These are phyloP conservation scores for Acanthamoeba divionensis DNA, from an alignment of 208 protist genomes.

Conservation along the genomic window DNA sequence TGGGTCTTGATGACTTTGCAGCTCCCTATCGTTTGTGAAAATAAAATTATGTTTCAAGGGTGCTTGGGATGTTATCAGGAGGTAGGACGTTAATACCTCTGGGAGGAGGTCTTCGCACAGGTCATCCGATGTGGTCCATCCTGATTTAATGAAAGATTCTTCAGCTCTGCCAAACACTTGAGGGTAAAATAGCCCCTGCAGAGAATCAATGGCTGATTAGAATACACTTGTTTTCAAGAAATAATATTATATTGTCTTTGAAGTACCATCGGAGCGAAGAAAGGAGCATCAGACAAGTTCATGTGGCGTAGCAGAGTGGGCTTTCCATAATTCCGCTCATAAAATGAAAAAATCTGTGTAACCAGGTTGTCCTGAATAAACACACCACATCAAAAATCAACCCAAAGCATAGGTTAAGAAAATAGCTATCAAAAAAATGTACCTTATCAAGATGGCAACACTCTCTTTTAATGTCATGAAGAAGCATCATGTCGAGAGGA, in stretches of 20 bases:
- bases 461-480: slow-evolving; percentile 29
- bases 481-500: background rate
- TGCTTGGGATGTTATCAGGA: too few species aligned
- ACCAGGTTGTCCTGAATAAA: background rate
- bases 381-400: background rate
- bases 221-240: background rate
- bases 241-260: background rate
- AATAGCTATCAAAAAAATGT: background rate
- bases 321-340: background rate
- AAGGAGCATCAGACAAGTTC: background rate
- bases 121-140: too few species aligned
- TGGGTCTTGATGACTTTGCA: too few species aligned
- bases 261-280: slow-evolving; percentile 5
- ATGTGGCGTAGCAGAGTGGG: slow-evolving; percentile 5
- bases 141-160: too few species aligned
- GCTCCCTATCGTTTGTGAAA: too few species aligned
- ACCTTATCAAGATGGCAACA: slow-evolving; percentile 25
- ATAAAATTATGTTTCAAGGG: too few species aligned
- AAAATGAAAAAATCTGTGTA: slow-evolving; percentile 16
- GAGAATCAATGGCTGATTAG: background rate
- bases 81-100: too few species aligned
- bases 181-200: background rate
- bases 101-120: too few species aligned
- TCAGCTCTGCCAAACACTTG: background rate
- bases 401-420: too few species aligned